Evolutionary conservation across 305 asterid genomes (phyloP), one percentile per base, ranked within the genome.

Genomic region (Stenogyne calaminthoides): DNA sequence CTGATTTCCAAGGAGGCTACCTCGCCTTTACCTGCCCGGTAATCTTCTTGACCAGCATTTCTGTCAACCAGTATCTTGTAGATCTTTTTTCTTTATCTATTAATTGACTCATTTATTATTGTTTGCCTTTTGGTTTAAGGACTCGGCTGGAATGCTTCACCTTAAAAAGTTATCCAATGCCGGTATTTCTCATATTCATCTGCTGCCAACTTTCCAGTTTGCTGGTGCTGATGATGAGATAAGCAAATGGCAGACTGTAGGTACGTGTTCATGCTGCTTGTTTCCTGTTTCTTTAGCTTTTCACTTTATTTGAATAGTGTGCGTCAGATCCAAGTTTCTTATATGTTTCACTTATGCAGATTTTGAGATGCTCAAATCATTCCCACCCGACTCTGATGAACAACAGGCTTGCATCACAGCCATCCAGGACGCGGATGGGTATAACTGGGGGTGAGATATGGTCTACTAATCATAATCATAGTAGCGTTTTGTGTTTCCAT

Each of bases 121-220:
- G 37, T 67, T 39, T 74, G 61, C 55, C 49, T n/a, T 66, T 71
- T 62, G 56, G 80, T 76, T 88, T 83, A 83, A 94, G 99, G 92
- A 86, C 77, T 88, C 99, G 36, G 96, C 90, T 73, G 99, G 98
- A 77, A 84, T 92, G 83, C 87, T 62, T 73, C 99, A 95, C 72
- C 86, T 95, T 44, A 87, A 87, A 85, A 90, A 76, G 84, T 77
- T 95, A 82, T 89, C 97, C 19, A 9, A 49, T 76, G 95, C 97
- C 56, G 99, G 99, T 64, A 70, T 95, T 75, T 85, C 98, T 40
- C 98, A 95, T 64, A 76, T 95, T 67, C 99, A 92, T 85, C 87
- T 95, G 72, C 86, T 92, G 74, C 98, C 99, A 42, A 89, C 96
- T 75, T 95, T 78, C 81, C 99, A 95, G 34, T 95, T 92, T 86